These are phyloP conservation scores for Lanmaoa pseudosensibilis DNA, from an alignment of 768 basidiomycete genomes.

Conservation along the genomic window DNA sequence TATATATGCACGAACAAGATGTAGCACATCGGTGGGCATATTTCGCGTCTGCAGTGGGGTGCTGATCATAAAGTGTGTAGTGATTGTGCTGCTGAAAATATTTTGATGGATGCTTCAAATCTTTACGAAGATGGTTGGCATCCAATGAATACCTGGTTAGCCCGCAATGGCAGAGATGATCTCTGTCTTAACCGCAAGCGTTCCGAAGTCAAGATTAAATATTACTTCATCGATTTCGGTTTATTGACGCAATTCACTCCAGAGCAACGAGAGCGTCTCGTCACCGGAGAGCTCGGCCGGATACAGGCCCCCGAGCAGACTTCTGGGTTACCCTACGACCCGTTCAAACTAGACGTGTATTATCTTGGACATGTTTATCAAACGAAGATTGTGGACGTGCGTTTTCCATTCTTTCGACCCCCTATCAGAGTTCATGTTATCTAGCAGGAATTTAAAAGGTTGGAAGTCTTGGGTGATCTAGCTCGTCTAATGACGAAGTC, in stretches of 20 bases:
- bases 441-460: constrained; percentile 9
- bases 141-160: constrained; percentile 8
- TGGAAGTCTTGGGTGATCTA: not conserved
- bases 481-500: constrained; percentile 5
- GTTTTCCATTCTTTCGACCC: not conserved
- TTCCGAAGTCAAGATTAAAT: constrained; percentile 27
- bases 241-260: constrained; percentile 31
- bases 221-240: constrained; percentile 40
- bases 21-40: constrained; percentile 36
- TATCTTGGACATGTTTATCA: constrained; percentile 27
- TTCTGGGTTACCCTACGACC: constrained; percentile 22
- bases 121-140: constrained; percentile 33
- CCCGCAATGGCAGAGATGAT: constrained; percentile 8
- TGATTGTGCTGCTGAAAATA: constrained; percentile 28
- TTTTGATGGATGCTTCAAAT: constrained; percentile 31
- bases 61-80: constrained; percentile 7
- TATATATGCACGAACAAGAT: constrained; percentile 36
- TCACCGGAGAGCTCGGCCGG: constrained; percentile 11
- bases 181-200: constrained; percentile 25
- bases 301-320: constrained; percentile 25
- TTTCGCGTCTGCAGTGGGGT: accelerated
- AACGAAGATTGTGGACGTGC: constrained; percentile 16
- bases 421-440: not conserved
- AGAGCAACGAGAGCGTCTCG: not conserved
- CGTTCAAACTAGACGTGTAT: constrained; percentile 33